Percentiles rank a stretch among this genome's conserved stretches.
These are phyloP conservation scores for thale cress (Arabidopsis thaliana) DNA, from an alignment of 345 rosid species.

Conservation along the genomic window DNA sequence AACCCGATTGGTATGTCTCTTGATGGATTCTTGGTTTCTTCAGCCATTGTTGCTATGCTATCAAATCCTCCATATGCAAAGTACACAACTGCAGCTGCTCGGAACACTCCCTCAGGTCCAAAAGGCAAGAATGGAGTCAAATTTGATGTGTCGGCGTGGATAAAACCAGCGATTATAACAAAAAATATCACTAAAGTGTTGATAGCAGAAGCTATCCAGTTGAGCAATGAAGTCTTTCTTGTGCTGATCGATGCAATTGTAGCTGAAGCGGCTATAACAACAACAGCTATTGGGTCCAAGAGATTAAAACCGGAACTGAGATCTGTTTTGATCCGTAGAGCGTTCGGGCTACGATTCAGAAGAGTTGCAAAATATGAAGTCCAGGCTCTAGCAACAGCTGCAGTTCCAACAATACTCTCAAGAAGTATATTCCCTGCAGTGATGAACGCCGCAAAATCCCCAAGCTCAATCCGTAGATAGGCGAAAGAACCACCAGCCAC, in stretches of 20 bases:
- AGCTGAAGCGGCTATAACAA: conserved; percentile 47
- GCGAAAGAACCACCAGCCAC: conserved; percentile 70
- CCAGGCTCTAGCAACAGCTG: conserved; percentile 84
- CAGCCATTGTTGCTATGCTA: conserved; percentile 66
- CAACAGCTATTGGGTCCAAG: conserved; percentile 65
- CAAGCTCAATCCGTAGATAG: conserved; percentile 76
- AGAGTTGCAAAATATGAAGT: conserved; percentile 85
- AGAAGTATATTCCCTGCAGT: conserved; percentile 88
- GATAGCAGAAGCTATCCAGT: conserved; percentile 58
- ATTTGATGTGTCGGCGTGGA: conserved; percentile 51
- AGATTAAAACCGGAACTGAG: conserved; percentile 48
- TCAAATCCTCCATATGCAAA: conserved; percentile 74
- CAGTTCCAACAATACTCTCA: conserved; percentile 72
- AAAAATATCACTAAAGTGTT: conserved; percentile 55
- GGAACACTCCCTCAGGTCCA: conserved; percentile 57
- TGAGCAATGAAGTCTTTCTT: conserved; percentile 63
- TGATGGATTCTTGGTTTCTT: conserved; percentile 67
- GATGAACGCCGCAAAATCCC: conserved; percentile 75
- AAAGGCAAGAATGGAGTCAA: conserved; percentile 51
- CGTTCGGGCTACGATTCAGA: conserved; percentile 58
- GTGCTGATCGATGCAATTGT: conserved; percentile 57
- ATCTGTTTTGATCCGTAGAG: conserved; percentile 55
- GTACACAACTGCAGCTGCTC: conserved; percentile 63
- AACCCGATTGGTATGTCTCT: conserved; percentile 70
- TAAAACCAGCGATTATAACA: conserved; percentile 58